Evolutionary conservation across 2,329 filamentous ascomycete species (phyloP), one percentile per base, ranked within the genome.

Genomic region (Talaromyces sp.): DNA sequence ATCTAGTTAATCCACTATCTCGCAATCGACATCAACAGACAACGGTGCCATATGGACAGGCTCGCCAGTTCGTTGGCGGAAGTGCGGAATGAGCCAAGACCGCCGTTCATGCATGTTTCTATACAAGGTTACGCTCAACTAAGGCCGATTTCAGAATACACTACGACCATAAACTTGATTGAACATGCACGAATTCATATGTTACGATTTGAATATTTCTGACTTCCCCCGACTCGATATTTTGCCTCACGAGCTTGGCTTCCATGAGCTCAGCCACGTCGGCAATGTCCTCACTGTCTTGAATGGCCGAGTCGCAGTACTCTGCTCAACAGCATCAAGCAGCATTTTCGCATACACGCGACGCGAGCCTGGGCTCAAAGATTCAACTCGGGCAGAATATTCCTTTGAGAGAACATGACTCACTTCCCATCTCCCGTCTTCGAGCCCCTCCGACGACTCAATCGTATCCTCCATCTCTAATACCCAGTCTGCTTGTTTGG

Each of bases 401-500:
- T 2, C 11, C 19, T 45, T 11, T 3, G 48, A 51, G n/a, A 51
- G 30, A 17, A 43, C 41, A 27, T 20, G 32, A 33, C 32, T 19
- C 20, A 51, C 48, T 19, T 51, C 48, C 48, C 48, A 51, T 13
- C 19, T 24, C 33, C 20, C 48, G 30, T 51, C 48, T 20, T 45
- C 32, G 17, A 37, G 32, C 8, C 29, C 40, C 32, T 51, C 48
- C 11, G 32, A 22, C 2, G 32, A 27, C 24, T 32, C 22, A 16
- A 51, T 33, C 2, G 40, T 16, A 7, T 36, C 35, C 30, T 51
- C 48, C 10, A 16, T 51, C 16, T 51, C 29, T 13, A 51, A n/a
- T 22, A 7, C 16, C 48, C 48, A 45, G 14, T 37, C 47, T 19
- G 47, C 17, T 8, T 41, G 2, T 11, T 19, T 13, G 6, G 37